Evolutionary conservation across 2,329 filamentous ascomycete genomes (phyloP), one percentile per base, ranked within the genome.

Genomic region (Stachybotrys echinatus): DNA sequence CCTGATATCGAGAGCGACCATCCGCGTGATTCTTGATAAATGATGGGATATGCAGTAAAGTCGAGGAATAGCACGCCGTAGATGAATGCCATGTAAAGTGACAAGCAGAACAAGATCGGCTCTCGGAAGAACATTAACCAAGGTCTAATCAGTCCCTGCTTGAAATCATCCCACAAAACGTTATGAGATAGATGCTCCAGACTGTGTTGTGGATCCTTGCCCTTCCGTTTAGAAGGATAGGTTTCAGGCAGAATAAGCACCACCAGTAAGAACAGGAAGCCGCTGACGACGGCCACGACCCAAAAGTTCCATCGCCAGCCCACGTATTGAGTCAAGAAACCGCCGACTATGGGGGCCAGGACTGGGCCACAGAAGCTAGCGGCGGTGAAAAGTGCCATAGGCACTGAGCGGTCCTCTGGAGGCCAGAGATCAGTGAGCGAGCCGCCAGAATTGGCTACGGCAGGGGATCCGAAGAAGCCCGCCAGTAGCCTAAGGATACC

Each of bases 401-500:
- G 83, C 27, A 77, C 64, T 43, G 81, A 82, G 54, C 83, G 71
- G 54, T 83, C 67, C 0, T 69, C 64, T 3, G 76, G 74, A 7
- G 70, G 60, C 58, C 84, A 85, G 66, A 85, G 78, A 60, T 87
- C 83, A 39, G 82, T 83, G 55, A 86, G 79, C 22, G 83, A 75
- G 56, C 81, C 83, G 3, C 81, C 81, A 1, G 79, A 76, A 55
- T 85, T 85, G 7, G 81, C 83, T 52, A 87, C 65, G 1, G 82
- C 79, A 0, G 81, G 81, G 0, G 80, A 80, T 5, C 81, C 84
- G 57, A 85, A 85, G 7, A 78, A 67, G 38, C 83, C 83, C 20
- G 80, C 79, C 48, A 89, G 77, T 67, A 88, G 88, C n/a, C 86
- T 79, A 38, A 87, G 71, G n/a, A 87, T 74, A 27, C 89, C 67